A percentile compares a stretch with the other conserved stretches of the same genome.
Evolutionary conservation across 2,329 filamentous ascomycete genomes (phyloP).

Genomic region (Diplodia corticola): DNA sequence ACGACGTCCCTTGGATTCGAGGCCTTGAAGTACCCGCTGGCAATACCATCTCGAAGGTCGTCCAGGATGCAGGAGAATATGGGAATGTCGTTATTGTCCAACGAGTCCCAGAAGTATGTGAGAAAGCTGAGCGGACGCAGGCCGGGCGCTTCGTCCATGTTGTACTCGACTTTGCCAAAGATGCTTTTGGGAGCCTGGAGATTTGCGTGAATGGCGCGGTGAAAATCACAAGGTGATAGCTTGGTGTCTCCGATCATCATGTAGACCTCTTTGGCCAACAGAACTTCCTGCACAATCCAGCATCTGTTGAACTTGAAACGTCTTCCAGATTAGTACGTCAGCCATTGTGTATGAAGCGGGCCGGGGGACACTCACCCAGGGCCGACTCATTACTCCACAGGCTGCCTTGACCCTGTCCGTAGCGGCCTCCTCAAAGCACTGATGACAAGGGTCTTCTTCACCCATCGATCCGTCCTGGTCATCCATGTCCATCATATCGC

Average conservation of each 20-base stretch:
- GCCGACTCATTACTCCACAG: not conserved
- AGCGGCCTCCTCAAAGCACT: not conserved
- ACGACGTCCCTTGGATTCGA: not conserved
- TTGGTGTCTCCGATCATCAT: not conserved
- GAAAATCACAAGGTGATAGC: not conserved
- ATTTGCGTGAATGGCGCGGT: not conserved
- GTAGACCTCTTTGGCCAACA: slow-evolving; percentile 10
- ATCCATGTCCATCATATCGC: slow-evolving; percentile 1
- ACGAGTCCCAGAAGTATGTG: not conserved
- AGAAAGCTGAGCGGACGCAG: not conserved
- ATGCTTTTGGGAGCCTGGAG: not conserved
- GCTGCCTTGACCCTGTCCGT: not conserved
- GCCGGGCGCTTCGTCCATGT: not conserved
- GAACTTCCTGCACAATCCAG: slow-evolving; percentile 17
- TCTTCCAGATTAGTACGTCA: not conserved
- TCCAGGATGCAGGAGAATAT: not conserved
- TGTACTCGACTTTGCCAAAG: no score
- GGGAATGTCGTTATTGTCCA: not conserved
- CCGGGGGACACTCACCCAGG: slow-evolving; percentile 9
- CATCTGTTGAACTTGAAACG: not conserved
- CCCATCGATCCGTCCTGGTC: not conserved
- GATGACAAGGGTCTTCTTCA: not conserved
- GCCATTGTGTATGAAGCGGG: not conserved
- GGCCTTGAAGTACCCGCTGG: not conserved
- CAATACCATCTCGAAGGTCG: not conserved